These are phyloP conservation scores for Aspergillus wentii DNA, from an alignment of 495 filamentous ascomycete species.

Conservation along the genomic window DNA sequence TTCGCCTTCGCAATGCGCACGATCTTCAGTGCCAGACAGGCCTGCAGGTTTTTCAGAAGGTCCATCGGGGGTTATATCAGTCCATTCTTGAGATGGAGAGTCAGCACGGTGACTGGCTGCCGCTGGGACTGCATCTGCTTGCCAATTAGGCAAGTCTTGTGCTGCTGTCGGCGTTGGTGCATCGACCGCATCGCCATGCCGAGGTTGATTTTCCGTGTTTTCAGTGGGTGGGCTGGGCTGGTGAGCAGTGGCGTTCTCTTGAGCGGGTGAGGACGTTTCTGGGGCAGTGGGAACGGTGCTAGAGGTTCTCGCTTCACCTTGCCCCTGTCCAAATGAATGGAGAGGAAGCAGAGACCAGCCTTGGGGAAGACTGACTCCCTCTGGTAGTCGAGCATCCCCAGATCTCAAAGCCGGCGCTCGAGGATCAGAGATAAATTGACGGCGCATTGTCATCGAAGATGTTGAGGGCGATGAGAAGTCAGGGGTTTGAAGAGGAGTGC, in stretches of 20 bases:
- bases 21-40: slow-evolving; percentile 3
- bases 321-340: slow-evolving; percentile 38
- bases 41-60: slow-evolving; percentile 9
- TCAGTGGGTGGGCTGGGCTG: background rate
- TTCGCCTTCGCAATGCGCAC: slow-evolving; percentile 2
- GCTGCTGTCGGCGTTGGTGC: background rate
- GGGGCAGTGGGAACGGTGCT: slow-evolving; percentile 9
- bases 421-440: slow-evolving; percentile 30
- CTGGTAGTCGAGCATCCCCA: slow-evolving; percentile 65
- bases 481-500: slow-evolving; percentile 12
- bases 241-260: background rate
- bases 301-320: slow-evolving; percentile 3
- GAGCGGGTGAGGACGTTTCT: slow-evolving; percentile 1
- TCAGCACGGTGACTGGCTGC: slow-evolving; percentile 15
- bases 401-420: slow-evolving; percentile 45
- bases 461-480: slow-evolving; percentile 15
- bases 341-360: slow-evolving; percentile 75
- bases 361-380: slow-evolving; percentile 65
- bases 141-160: slow-evolving; percentile 13
- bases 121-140: slow-evolving; percentile 6
- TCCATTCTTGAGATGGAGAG: slow-evolving; percentile 34
- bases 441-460: slow-evolving; percentile 15
- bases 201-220: background rate
- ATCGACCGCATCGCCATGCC: background rate
- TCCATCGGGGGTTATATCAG: slow-evolving; percentile 24